Base-by-base conservation (phyloP, 768 basidiomycete genomes). In the Phlegmacium glaucopus region DNA sequence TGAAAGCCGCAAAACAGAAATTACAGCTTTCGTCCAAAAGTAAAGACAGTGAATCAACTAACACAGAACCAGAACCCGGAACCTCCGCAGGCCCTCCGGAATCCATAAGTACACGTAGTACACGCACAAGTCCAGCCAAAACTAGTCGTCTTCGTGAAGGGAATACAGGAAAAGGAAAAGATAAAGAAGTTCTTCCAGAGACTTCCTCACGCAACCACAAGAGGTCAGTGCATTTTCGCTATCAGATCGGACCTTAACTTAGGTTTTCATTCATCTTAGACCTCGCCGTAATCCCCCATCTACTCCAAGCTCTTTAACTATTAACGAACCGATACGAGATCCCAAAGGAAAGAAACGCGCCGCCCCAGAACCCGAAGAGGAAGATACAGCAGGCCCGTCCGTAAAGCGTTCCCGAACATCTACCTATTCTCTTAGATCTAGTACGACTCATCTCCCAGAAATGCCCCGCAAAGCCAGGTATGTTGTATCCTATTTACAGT, bases 311-410 rank as follows among this genome's bases (percentile, higher is more conserved):
- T 62, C 76, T 56, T 65, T 78, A 69, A 70, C 79, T 48, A 91
- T 90, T 68, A 84, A 83, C 82, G 90, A 92, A 75, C 80, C 85
- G 41, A 56, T 71, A 3, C 77, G 76, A 61, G 89, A 91, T 69
- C 67, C 68, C 55, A 94, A 94, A 69, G 94, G 92, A 49, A 96
- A 96, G 82, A 95, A 94, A 72, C 87, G 90, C 59, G 92, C 90
- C 32, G 80, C 76, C 27, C 85, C 86, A 40, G 87, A 91, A 69
- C 80, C 81, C 37, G 86, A 87, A 67, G 82, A 86, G 63, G 87
- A 90, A 64, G 70, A 74, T 18, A 61, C 61, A 41, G 66, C 72
- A 56, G 71, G 72, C 50, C 71, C 79, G 25, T 74, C 83, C 44
- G 72, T 72, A 47, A 88, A 90, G 68, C 87, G 82, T 56, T 72